Base-by-base conservation (phyloP, 164 flowering plant species). In the Nelumbo lutea region DNA sequence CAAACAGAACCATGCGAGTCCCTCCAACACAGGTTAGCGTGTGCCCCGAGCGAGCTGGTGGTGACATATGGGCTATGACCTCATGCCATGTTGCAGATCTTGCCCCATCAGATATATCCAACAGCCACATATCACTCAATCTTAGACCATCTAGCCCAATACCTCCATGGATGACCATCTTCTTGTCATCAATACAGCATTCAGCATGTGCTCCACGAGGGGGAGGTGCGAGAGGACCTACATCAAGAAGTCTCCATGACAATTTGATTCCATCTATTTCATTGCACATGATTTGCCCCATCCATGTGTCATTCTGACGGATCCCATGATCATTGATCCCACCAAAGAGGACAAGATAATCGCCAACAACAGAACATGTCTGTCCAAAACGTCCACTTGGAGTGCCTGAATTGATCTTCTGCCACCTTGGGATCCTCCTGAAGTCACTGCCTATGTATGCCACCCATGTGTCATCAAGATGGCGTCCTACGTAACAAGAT, bases 361-460 rank as follows among this genome's bases (percentile, higher is more conserved):
- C 83, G 39, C 82, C 83, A 41, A 86, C 63, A 5, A 75, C 88
- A 58, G 79, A 85, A 78, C 96, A 89, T 9, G 89, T 81, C 69
- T 91, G 98, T 56, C 97, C 98, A 72, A 95, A 91, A 14, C 98
- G 83, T 40, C 98, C 98, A 53, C 87, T 86, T n/a, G 98, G 98
- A 57, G 68, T 68, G 61, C 96, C 92, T 69, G 89, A 81, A 67
- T 70, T 68, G 3, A 82, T 75, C 78, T 81, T 84, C 68, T 87
- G 85, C 98, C 98, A 95, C 15, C 75, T 78, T 59, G 81, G n/a
- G 56, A 67, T 75, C 48, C 73, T 75, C 56, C 64, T 81, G 51
- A 77, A 75, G 64, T 81, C 86, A 38, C 81, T 78, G 9, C 90
- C 89, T 65, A 80, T 42, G 62, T 82, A 77, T 38, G 96, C 94